Base-by-base conservation (phyloP, 2,329 filamentous ascomycete species). In the Ascochyta clinopodiicola region DNA sequence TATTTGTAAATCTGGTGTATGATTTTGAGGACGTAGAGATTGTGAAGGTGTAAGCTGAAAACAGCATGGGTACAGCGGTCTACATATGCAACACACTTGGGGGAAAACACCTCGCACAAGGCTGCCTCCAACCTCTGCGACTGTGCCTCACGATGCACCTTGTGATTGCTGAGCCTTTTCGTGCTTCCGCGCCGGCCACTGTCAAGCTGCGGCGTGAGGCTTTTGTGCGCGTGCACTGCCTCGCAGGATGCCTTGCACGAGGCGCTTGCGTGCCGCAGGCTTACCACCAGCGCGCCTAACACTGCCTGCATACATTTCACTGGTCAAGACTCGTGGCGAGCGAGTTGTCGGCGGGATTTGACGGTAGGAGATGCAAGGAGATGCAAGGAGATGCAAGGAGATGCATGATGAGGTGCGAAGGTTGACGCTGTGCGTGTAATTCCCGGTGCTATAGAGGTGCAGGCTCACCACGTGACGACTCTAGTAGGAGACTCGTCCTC, bases 241-340 rank as follows among this genome's bases (percentile, higher is more conserved):
- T 50, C 40, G 22, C 25, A 35, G 47, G 35, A 21, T 24, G 51
- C 51, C 51, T 55, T 21, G 35, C 29, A 29, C 45, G 36, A 54
- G 43, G 44, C 51, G 51, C 34, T 34, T 34, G 21, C 42, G 42
- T 22, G 12, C 42, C 42, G 45, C 51, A 55, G 40, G 51, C 51
- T 55, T 19, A 55, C 51, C 24, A 15, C 10, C 21, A 36, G 45
- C 35, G 40, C 42, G 45, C 45, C 51, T 55, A 50, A 49, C 25
- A 12, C 5, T 9, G 17, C 9, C 8, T 21, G 6, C 24, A 17
- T 8, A 5, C 15, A 7, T 15, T 7, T 35, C 13, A 49, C 44
- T 40, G 45, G 51, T n/a, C 21, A 24, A 13, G 24, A n/a, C 13
- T 35, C 15, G 21, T 34, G 15, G n/a, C n/a, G 22, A 44, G 40